A percentile compares a stretch with the other conserved stretches of the same genome.
phyloP scores from a whole-genome alignment of 78 protist species.

The slime mould (Dictyostelium discoideum) region DNA sequence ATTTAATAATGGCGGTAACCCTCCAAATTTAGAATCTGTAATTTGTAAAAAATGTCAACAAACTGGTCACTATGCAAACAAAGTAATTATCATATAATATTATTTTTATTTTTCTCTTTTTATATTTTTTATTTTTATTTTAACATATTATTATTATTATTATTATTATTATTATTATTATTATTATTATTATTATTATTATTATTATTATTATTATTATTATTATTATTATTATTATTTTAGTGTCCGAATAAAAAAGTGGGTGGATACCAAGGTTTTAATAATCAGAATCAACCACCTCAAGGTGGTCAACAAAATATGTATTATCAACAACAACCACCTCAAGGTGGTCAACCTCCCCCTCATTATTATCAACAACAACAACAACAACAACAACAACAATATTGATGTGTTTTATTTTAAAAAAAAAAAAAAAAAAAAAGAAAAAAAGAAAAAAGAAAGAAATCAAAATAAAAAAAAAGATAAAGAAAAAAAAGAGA shows the following conservation, averaged over 20 bases:
- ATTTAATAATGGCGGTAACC: not conserved
- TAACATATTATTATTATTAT: not conserved
- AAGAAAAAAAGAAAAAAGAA: not conserved
- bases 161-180: not conserved
- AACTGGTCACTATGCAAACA: constrained; percentile 83
- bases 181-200: not conserved
- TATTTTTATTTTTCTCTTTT: not conserved
- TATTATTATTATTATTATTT: not conserved
- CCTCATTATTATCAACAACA: not conserved
- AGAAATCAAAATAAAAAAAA: too few species aligned
- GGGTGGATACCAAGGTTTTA: constrained; percentile 11
- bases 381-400: not conserved
- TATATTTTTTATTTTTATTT: not conserved
- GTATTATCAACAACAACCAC: constrained; percentile 17
- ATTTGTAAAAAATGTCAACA: constrained; percentile 71
- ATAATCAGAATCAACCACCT: constrained; percentile 26
- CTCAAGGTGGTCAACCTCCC: constrained; percentile 11
- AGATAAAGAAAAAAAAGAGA: too few species aligned
- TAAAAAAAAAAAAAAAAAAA: not conserved
- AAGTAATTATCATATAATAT: constrained; percentile 9
- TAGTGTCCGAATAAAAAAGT: constrained; percentile 52
- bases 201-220: not conserved
- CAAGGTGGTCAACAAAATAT: constrained; percentile 3
- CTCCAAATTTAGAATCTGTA: constrained; percentile 22
- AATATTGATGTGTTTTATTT: not conserved